phyloP scores from a whole-genome alignment of 2,329 filamentous ascomycete genomes.

The Chaetomium sp. region DNA sequence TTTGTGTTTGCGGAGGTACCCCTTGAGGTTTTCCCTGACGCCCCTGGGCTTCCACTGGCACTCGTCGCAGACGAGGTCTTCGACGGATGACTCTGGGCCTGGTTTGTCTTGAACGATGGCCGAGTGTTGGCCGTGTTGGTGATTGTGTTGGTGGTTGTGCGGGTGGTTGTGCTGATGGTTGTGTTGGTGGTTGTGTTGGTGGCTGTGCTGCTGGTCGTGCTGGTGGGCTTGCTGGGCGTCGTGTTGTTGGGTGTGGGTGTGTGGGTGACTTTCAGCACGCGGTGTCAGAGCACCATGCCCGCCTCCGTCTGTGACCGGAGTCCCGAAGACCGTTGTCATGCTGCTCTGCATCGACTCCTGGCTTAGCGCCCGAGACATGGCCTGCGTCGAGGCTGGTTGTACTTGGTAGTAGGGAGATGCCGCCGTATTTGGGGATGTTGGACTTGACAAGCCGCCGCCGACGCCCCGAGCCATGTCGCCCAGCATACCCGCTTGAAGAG shows the following conservation, averaged over 20 bases:
- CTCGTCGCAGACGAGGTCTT: conserved; percentile 37
- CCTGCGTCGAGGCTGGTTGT: conserved; percentile 16
- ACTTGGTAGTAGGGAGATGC: conserved; percentile 27
- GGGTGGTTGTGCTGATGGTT: not conserved
- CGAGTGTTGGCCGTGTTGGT: conserved; percentile 18
- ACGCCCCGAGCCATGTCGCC: conserved; percentile 14
- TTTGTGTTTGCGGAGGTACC: conserved; percentile 40
- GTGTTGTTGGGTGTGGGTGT: not conserved
- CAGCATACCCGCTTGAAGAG: conserved; percentile 24
- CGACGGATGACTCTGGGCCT: conserved; percentile 25
- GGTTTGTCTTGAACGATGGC: conserved; percentile 12
- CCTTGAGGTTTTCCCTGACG: conserved; percentile 37
- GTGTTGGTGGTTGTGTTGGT: not conserved
- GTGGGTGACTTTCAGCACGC: conserved; percentile 15
- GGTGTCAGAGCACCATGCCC: conserved; percentile 25
- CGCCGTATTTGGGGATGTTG: conserved; percentile 26
- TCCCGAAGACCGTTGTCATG: conserved; percentile 25
- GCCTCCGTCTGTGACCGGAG: conserved; percentile 22
- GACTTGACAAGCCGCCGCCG: conserved; percentile 23
- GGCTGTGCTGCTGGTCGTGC: not conserved
- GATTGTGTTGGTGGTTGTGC: not conserved
- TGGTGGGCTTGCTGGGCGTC: conserved; percentile 1
- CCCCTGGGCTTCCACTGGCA: conserved; percentile 39
- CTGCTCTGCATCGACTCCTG: conserved; percentile 31
- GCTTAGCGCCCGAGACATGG: conserved; percentile 30